Evolutionary conservation across 164 flowering plant species (phyloP).

Genomic region (Pachysandra terminalis): DNA sequence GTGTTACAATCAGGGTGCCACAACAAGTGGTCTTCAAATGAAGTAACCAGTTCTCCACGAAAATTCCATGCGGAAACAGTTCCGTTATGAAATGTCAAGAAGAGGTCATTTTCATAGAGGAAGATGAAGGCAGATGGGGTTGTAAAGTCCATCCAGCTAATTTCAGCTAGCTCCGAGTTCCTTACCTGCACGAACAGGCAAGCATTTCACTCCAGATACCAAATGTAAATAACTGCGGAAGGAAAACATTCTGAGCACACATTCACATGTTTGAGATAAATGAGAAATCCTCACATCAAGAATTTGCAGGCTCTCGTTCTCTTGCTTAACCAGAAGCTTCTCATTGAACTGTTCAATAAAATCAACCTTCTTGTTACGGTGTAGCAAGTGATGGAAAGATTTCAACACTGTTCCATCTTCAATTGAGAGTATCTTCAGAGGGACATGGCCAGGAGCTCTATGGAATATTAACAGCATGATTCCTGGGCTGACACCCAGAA

Average conservation of each 20-base stretch:
- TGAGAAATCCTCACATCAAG: neutral
- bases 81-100: conserved; percentile 83
- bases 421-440: conserved; percentile 6
- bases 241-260: neutral
- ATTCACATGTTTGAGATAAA: too few species aligned
- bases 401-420: conserved; percentile 7
- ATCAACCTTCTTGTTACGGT: conserved; percentile 6
- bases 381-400: conserved; percentile 3
- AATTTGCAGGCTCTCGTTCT: neutral
- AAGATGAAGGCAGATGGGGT: conserved; percentile 99
- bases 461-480: conserved; percentile 5
- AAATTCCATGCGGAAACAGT: conserved; percentile 99
- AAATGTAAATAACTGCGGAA: neutral
- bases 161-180: conserved; percentile 72
- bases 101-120: conserved; percentile 91
- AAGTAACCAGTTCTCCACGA: conserved; percentile 91
- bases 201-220: neutral
- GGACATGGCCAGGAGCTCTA: conserved; percentile 2
- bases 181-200: conserved; percentile 52
- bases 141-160: conserved; percentile 84
- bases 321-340: neutral
- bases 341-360: neutral
- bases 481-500: conserved; percentile 17
- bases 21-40: conserved; percentile 94
- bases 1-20: conserved; percentile 99